These are phyloP conservation scores for Capsicum rhomboideum DNA, from an alignment of 257 asterid genomes.

Conservation along the genomic window DNA sequence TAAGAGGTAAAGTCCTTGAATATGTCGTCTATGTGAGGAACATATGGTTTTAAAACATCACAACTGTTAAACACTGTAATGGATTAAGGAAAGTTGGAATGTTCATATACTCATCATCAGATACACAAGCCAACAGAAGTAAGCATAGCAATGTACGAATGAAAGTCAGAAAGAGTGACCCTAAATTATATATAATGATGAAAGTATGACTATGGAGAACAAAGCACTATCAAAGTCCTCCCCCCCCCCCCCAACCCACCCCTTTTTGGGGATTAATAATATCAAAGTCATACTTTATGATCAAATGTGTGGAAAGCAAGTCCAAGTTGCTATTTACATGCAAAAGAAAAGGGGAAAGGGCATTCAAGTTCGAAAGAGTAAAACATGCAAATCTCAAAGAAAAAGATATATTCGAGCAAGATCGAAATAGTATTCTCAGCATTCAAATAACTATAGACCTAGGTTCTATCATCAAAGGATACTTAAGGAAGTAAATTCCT, in stretches of 20 bases:
- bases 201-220: background rate
- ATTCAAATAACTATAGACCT: background rate
- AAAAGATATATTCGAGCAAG: background rate
- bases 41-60: slow-evolving; percentile 79
- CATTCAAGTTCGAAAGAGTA: background rate
- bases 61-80: slow-evolving; percentile 74
- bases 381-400: background rate
- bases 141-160: background rate
- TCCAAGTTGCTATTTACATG: background rate
- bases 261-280: background rate
- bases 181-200: background rate
- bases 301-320: background rate
- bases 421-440: background rate
- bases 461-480: slow-evolving; percentile 38
- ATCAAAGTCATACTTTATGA: background rate
- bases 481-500: slow-evolving; percentile 88
- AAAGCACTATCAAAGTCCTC: background rate
- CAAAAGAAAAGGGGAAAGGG: background rate
- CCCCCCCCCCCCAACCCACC: background rate
- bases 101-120: background rate
- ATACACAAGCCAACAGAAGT: background rate
- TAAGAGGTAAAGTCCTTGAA: slow-evolving; percentile 86
- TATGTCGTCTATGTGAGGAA: slow-evolving; percentile 73
- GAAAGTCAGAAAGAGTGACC: background rate
- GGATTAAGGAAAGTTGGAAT: slow-evolving; percentile 41